Conservation (phyloP, 2,329 filamentous ascomycete genomes). For the Hortaea werneckii region DNA sequence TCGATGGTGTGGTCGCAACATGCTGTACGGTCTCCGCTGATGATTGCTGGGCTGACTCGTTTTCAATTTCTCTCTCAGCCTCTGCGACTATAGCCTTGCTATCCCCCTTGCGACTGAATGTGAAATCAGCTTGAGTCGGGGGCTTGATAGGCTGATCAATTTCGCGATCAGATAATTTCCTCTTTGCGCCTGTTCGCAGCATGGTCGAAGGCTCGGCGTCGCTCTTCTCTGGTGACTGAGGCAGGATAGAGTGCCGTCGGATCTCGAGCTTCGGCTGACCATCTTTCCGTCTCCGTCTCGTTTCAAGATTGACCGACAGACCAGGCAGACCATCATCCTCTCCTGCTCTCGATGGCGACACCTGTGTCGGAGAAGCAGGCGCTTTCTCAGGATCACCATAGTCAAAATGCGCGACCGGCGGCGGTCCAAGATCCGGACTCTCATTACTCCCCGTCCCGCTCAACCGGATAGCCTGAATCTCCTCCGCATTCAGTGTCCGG, state of each 20-base stretch:
- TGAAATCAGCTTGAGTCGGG: conserved; percentile 32
- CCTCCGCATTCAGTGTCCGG: conserved; percentile 52
- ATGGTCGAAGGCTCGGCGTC: conserved; percentile 23
- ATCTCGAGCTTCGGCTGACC: conserved; percentile 36
- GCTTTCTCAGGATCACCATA: conserved; percentile 36
- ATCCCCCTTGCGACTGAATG: conserved; percentile 32
- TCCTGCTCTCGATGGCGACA: conserved; percentile 2
- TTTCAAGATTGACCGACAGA: conserved; percentile 41
- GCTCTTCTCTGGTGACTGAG: conserved; percentile 28
- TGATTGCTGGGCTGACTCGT: conserved; percentile 1
- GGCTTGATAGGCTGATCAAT: conserved; percentile 31
- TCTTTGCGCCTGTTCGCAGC: conserved; percentile 42
- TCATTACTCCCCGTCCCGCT: conserved; percentile 46
- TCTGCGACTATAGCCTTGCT: background rate
- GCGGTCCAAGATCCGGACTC: conserved; percentile 58
- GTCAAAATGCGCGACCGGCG: conserved; percentile 44
- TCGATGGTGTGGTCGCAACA: conserved; percentile 3
- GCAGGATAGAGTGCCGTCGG: conserved; percentile 33
- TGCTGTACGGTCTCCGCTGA: background rate
- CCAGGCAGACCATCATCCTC: conserved; percentile 28
- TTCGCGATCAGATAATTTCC: conserved; percentile 47
- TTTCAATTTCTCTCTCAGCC: background rate
- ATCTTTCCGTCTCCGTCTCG: conserved; percentile 42
- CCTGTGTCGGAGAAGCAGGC: conserved; percentile 2
- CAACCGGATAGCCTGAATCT: conserved; percentile 42